These are phyloP conservation scores for Debaryomycetaceae sp. DNA, from an alignment of 1,139 yeast genomes.

Conservation along the genomic window DNA sequence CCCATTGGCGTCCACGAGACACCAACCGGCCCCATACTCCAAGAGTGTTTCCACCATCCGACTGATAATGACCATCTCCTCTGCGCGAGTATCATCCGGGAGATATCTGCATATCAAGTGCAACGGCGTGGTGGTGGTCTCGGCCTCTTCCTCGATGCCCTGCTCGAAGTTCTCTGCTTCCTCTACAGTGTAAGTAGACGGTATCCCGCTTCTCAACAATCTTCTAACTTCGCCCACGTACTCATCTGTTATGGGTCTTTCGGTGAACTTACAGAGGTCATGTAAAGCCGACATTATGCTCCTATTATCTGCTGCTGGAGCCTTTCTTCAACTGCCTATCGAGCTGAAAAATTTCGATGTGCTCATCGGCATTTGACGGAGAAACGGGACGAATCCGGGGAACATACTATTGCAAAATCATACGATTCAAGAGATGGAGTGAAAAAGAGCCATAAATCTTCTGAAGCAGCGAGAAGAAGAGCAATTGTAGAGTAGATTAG, in stretches of 20 bases:
- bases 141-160: conserved; percentile 35
- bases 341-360: conserved; percentile 3
- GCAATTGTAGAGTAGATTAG: not conserved
- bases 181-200: conserved; percentile 78
- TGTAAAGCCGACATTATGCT: conserved; percentile 64
- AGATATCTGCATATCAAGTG: conserved; percentile 59
- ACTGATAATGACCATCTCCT: conserved; percentile 46
- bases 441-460: not conserved
- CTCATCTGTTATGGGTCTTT: conserved; percentile 51
- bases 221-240: conserved; percentile 44
- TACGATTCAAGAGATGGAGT: not conserved
- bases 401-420: not conserved
- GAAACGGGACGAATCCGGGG: not conserved
- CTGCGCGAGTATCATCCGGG: conserved; percentile 41
- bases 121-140: conserved; percentile 65
- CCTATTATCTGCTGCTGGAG: not conserved
- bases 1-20: conserved; percentile 58
- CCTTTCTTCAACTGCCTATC: not conserved
- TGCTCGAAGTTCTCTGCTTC: conserved; percentile 61
- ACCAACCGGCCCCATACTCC: conserved; percentile 93
- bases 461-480: not conserved
- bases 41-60: conserved; percentile 63
- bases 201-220: conserved; percentile 60
- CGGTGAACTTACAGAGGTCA: conserved; percentile 55
- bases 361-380: not conserved